Base-by-base conservation (phyloP, 305 asterid genomes). In the Ajuga reptans region DNA sequence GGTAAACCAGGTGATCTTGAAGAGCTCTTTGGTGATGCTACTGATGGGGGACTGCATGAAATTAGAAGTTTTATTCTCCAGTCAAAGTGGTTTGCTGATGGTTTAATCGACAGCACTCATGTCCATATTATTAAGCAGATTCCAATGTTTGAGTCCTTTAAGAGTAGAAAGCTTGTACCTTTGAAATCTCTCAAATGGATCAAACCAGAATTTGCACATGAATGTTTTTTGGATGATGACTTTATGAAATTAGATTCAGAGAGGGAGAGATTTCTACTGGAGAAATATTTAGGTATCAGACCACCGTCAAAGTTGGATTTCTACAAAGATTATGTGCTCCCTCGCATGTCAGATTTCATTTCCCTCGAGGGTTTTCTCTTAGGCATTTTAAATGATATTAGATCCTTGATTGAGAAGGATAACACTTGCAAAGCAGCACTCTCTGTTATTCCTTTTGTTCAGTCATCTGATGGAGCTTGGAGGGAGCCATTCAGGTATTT, bases 71-170 rank as follows among this genome's bases (percentile, higher is more conserved):
- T 83, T 81, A 79, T 92, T 88, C 96, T 92, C 79, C 98, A 92
- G 84, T 86, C 88, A 21, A 92, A 87, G 79, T 92, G 98, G 98
- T 92, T 92, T 75, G 62, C 79, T 52, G 95, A 89, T 76, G 89
- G 78, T 72, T 76, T 74, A 34, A 60, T 90, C 84, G 81, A 73
- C 79, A 65, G 39, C 71, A 76, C 78, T 62, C 95, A 88, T 71
- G 75, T 90, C 59, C 68, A 77, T 77, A 76, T 86, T 68, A 84
- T 90, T 73, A 90, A 84, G 84, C 83, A 75, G 72, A 86, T 92
- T 73, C 98, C 98, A 51, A 90, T 92, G 98, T 92, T 92, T 83
- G 98, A 88, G 83, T 81, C 97, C 39, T 90, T 82, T 81, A 84
- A 80, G 87, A 87, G 86, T 78, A 86, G 97, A 82, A 85, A 83